Evolutionary conservation across 176 grass and related monocot genomes (phyloP), one percentile per base, ranked within the genome.

Genomic region (Aechmea fasciata): DNA sequence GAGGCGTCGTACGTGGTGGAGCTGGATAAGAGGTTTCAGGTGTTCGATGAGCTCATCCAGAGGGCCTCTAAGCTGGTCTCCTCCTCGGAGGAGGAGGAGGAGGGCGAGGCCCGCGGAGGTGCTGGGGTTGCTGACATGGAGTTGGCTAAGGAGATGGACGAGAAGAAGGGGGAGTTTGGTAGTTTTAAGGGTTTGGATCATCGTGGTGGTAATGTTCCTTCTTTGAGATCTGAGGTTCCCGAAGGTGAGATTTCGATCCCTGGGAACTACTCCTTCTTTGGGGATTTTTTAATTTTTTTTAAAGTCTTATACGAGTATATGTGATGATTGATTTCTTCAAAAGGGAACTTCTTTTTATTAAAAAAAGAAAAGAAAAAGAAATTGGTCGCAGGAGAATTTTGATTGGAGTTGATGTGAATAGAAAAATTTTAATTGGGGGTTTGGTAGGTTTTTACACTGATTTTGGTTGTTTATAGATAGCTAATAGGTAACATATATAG

Each of bases 41-140:
- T 92, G 53, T 91, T 96, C 22, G 93, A 96, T 33, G 86, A 82
- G 7, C 76, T 96, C 68, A 85, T 96, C 47, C 89, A 90, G 81
- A 90, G 86, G 72, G 81, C 86, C 9, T 92, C 93, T 48, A 73
- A 79, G 77, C 57, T 79, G 24, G 25, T 26, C 25, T 26, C 25
- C 25, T 67, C 89, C 29, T 74, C 3, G 85, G 57, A 3, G 76
- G 64, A 13, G 70, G 54, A 11, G 85, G 57, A 3, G 76, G 64
- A 13, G 70, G 54, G 13, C 48, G 51, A 0, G 68, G 50, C 25
- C 4, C 20, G 3, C 28, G 51, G 66, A 11, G 41, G 15, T 29
- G 68, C 17, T 57, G 53, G 10, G 10, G 49, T 68, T 25, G 49
- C 65, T 25, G 48, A 50, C 13, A 73, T 75, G 57, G 74, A 67